These are phyloP conservation scores for Anacardium occidentale DNA, from an alignment of 345 rosid genomes.

Conservation along the genomic window DNA sequence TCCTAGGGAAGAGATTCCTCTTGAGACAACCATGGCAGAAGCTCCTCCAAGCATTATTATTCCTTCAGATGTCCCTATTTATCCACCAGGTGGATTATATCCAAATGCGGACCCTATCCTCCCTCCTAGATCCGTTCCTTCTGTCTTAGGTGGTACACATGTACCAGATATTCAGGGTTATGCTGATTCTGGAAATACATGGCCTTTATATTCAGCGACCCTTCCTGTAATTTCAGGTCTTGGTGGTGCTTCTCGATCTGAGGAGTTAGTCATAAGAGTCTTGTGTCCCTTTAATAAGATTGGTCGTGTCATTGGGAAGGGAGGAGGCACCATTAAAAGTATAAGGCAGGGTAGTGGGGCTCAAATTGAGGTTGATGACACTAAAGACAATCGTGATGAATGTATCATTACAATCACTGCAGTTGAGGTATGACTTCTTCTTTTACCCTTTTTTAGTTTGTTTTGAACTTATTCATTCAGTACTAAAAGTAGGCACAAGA, in stretches of 20 bases:
- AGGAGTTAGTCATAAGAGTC: conserved; percentile 65
- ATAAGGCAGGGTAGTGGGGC: conserved; percentile 94
- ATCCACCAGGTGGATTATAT: conserved; percentile 70
- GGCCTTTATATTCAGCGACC: conserved; percentile 73
- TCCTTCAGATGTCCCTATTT: conserved; percentile 83
- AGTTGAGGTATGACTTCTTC: conserved; percentile 48
- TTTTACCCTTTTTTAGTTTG: not conserved
- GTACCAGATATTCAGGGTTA: conserved; percentile 67
- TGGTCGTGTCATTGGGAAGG: conserved; percentile 97
- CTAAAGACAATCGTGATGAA: conserved; percentile 60
- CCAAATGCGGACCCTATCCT: conserved; percentile 56
- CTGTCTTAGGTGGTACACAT: conserved; percentile 59
- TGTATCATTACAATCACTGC: conserved; percentile 68
- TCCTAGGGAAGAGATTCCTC: conserved; percentile 85
- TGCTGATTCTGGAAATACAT: conserved; percentile 56
- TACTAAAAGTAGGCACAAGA: not conserved
- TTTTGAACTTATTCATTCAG: not conserved
- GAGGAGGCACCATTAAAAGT: conserved; percentile 82
- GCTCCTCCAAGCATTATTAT: conserved; percentile 71
- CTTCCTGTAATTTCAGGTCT: conserved; percentile 66
- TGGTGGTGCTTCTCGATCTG: conserved; percentile 50
- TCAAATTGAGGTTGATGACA: conserved; percentile 80
- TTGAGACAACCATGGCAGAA: conserved; percentile 68
- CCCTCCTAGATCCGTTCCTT: conserved; percentile 60
- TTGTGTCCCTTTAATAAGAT: conserved; percentile 77